Evolutionary conservation across 169 alveolate species (phyloP).

Genomic region (Eimeria praecox): DNA sequence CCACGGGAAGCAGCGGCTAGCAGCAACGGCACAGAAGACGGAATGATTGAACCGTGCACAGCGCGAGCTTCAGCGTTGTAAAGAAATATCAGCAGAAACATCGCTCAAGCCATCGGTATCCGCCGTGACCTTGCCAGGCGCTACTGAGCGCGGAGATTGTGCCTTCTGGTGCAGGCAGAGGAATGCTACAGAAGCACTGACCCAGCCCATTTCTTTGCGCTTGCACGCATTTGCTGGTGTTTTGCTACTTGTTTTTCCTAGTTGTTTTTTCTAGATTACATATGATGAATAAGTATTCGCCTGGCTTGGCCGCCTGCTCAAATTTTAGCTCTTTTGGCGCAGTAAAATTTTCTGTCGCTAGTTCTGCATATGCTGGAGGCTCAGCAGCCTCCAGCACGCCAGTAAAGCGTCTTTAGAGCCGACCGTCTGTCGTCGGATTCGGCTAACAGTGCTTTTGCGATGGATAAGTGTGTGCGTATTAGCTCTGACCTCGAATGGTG

Average conservation of each 20-base stretch:
- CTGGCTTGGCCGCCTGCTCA: background rate
- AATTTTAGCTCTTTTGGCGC: background rate
- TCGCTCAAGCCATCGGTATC: background rate
- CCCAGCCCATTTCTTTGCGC: background rate
- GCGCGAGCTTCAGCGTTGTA: background rate
- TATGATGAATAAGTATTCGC: background rate
- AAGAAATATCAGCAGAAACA: background rate
- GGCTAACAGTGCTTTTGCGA: background rate
- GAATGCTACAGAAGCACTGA: background rate
- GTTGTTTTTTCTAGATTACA: background rate
- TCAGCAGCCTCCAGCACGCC: too few relatives aligned
- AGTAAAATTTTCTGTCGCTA: background rate
- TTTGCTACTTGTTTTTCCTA: background rate
- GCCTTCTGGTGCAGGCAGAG: background rate
- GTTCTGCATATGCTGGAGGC: background rate
- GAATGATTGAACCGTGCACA: background rate
- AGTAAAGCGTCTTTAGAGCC: background rate
- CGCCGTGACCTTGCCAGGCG: background rate
- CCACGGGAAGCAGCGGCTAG: conserved; percentile 11
- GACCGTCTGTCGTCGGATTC: background rate
- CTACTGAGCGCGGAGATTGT: background rate
- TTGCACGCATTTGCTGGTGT: background rate
- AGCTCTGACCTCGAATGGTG: background rate
- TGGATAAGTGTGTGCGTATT: background rate
- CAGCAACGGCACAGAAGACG: conserved; percentile 7